Percentiles rank a stretch among this genome's conserved stretches.
Conservation (phyloP, 345 rosid genomes). For the Geranium rotundifolium region DNA sequence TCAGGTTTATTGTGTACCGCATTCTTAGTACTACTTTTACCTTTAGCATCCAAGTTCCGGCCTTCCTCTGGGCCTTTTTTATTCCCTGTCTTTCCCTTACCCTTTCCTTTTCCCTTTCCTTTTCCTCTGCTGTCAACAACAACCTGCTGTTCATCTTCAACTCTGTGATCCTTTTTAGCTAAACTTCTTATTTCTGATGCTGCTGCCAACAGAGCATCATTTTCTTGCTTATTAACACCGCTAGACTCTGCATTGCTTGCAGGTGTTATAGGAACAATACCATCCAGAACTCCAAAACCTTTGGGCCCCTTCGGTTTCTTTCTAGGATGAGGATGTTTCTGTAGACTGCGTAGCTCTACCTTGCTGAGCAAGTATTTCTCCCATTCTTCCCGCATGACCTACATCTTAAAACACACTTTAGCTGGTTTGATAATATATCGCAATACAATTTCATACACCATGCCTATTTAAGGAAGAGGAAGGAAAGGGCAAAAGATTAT, state of each 20-base stretch:
- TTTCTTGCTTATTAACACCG: slow-evolving; percentile 65
- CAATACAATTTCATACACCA: not conserved
- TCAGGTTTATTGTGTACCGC: slow-evolving; percentile 21
- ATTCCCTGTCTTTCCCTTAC: slow-evolving; percentile 32
- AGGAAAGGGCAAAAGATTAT: not conserved
- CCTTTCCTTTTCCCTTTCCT: slow-evolving; percentile 26
- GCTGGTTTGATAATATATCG: not conserved
- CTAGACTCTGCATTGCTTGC: slow-evolving; percentile 55
- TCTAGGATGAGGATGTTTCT: slow-evolving; percentile 59
- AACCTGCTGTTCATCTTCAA: slow-evolving; percentile 30
- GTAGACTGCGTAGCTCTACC: slow-evolving; percentile 55
- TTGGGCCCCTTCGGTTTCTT: slow-evolving; percentile 67
- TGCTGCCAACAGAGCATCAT: slow-evolving; percentile 62
- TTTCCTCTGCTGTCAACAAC: slow-evolving; percentile 18
- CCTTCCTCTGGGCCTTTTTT: slow-evolving; percentile 25
- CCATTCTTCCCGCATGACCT: slow-evolving; percentile 96
- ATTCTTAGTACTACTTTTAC: slow-evolving; percentile 14
- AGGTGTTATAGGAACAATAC: slow-evolving; percentile 55
- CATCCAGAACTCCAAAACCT: slow-evolving; percentile 95
- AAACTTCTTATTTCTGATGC: slow-evolving; percentile 55
- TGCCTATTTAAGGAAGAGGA: not conserved
- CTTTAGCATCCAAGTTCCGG: slow-evolving; percentile 17
- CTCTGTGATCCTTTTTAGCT: slow-evolving; percentile 24
- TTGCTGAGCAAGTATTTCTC: slow-evolving; percentile 81
- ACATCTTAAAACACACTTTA: slow-evolving; percentile 11